phyloP scores from a whole-genome alignment of 2,329 filamentous ascomycete species.

The Nothophoma quercina region DNA sequence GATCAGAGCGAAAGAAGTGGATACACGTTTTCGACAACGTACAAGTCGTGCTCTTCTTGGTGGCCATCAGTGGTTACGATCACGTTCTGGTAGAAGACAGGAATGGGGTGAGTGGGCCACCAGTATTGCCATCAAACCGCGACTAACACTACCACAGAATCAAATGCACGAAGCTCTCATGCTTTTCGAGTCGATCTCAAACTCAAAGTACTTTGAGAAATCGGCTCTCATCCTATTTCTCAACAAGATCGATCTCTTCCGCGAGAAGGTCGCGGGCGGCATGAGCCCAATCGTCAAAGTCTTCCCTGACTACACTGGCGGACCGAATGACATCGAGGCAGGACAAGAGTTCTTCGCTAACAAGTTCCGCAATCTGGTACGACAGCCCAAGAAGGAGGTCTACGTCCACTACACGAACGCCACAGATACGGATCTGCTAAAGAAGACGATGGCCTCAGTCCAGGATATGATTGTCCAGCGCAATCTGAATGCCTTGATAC shows the following conservation, averaged over 20 bases:
- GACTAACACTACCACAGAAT: slow-evolving; percentile 49
- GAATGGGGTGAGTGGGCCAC: slow-evolving; percentile 76
- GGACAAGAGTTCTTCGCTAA: slow-evolving; percentile 59
- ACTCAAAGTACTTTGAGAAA: slow-evolving; percentile 61
- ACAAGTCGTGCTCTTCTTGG: slow-evolving; percentile 89
- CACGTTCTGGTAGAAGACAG: slow-evolving; percentile 96
- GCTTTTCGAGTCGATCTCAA: slow-evolving; percentile 62
- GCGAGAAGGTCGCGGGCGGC: slow-evolving; percentile 57
- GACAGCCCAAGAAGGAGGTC: slow-evolving; percentile 59
- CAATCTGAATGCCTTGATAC: slow-evolving; percentile 59
- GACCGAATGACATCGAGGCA: slow-evolving; percentile 55
- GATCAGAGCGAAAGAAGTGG: slow-evolving; percentile 96
- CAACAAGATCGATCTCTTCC: slow-evolving; percentile 63
- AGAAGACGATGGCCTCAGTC: slow-evolving; percentile 62
- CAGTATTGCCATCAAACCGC: neutral
- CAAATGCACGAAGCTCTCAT: slow-evolving; percentile 64
- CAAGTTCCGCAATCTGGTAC: slow-evolving; percentile 60
- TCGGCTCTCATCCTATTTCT: slow-evolving; percentile 61
- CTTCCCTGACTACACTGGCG: slow-evolving; percentile 59
- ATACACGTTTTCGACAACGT: slow-evolving; percentile 97
- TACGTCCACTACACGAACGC: slow-evolving; percentile 63
- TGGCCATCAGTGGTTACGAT: slow-evolving; percentile 95
- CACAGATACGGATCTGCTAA: slow-evolving; percentile 63
- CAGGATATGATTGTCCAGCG: slow-evolving; percentile 64
- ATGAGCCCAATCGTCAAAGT: slow-evolving; percentile 57